Evolutionary conservation across 2,329 filamentous ascomycete genomes (phyloP).

Genomic region (Plenodomus biglobosus): DNA sequence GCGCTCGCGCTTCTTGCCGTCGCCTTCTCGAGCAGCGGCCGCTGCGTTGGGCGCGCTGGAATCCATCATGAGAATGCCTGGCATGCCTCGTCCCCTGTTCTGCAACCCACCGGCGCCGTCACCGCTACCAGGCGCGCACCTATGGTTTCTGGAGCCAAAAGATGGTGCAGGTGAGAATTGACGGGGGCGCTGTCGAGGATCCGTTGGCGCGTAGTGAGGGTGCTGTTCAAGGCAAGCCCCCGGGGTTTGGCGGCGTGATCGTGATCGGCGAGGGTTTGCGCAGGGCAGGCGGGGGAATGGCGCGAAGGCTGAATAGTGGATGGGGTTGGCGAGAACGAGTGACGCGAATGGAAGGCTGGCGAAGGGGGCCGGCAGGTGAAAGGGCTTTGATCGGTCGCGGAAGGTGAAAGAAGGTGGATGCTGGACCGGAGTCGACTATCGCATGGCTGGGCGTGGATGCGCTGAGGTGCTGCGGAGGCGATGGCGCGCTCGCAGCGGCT

Average conservation of each 20-base stretch:
- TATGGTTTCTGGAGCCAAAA: not conserved
- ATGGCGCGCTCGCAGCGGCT: constrained; percentile 11
- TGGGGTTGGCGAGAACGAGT: constrained; percentile 1
- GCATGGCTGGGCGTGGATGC: constrained; percentile 1
- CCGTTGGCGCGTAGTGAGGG: constrained; percentile 1
- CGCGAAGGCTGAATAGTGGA: not conserved
- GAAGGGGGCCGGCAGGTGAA: constrained; percentile 12
- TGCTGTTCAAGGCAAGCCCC: not conserved
- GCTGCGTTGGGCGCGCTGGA: constrained; percentile 45
- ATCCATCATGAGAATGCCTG: constrained; percentile 53
- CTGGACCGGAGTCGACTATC: constrained; percentile 3
- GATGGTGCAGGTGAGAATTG: not conserved
- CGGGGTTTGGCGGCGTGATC: not conserved
- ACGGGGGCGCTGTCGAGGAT: not conserved
- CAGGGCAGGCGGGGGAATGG: constrained; percentile 1
- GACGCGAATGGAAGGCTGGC: constrained; percentile 6
- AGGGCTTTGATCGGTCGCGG: constrained; percentile 11
- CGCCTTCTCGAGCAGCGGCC: constrained; percentile 29
- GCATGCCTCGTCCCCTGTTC: constrained; percentile 47
- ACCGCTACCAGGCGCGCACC: constrained; percentile 25
- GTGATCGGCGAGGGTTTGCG: not conserved
- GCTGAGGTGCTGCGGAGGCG: constrained; percentile 5
- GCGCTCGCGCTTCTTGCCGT: constrained; percentile 34
- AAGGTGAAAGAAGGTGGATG: constrained; percentile 12
- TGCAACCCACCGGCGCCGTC: constrained; percentile 35